Percentiles rank a stretch among this genome's conserved stretches.
phyloP scores from a whole-genome alignment of 2,329 filamentous ascomycete genomes.

The Ophiostoma sp. region DNA sequence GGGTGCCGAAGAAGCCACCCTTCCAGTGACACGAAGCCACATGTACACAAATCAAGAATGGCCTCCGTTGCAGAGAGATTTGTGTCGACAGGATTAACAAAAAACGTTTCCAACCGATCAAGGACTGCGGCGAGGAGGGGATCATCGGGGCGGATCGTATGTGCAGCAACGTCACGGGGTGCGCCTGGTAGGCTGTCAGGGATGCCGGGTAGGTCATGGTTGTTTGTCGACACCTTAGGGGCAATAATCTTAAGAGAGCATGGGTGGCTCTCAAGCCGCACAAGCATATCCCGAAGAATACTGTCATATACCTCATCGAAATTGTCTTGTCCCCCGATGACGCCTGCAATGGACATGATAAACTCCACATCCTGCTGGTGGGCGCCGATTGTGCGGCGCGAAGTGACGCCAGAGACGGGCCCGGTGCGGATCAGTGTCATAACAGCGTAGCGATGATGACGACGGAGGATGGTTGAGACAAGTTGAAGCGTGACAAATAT shows the following conservation, averaged over 20 bases:
- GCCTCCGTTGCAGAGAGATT: slow-evolving; percentile 86
- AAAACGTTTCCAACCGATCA: slow-evolving; percentile 72
- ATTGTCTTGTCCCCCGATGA: slow-evolving; percentile 66
- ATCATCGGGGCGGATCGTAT: slow-evolving; percentile 63
- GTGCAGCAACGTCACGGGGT: slow-evolving; percentile 59
- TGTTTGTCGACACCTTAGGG: slow-evolving; percentile 57
- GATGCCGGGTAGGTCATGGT: slow-evolving; percentile 57
- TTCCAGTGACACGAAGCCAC: slow-evolving; percentile 80
- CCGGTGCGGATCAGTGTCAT: slow-evolving; percentile 72
- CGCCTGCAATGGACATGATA: slow-evolving; percentile 67
- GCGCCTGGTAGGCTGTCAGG: slow-evolving; percentile 59
- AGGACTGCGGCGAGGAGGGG: slow-evolving; percentile 65
- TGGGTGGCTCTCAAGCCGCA: slow-evolving; percentile 68
- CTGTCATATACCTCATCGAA: slow-evolving; percentile 72
- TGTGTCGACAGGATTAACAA: slow-evolving; percentile 86
- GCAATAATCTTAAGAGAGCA: slow-evolving; percentile 71
- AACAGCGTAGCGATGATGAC: slow-evolving; percentile 85
- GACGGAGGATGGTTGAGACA: slow-evolving; percentile 78
- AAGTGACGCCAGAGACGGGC: slow-evolving; percentile 43
- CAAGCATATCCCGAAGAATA: slow-evolving; percentile 69
- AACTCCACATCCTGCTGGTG: slow-evolving; percentile 74
- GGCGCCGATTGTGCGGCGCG: slow-evolving; percentile 65
- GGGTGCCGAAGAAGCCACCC: slow-evolving; percentile 85
- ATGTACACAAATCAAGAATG: slow-evolving; percentile 78
- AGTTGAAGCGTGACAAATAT: slow-evolving; percentile 86